These are phyloP conservation scores for Kwoniella newhampshirensis DNA, from an alignment of 768 basidiomycete species.

Conservation along the genomic window DNA sequence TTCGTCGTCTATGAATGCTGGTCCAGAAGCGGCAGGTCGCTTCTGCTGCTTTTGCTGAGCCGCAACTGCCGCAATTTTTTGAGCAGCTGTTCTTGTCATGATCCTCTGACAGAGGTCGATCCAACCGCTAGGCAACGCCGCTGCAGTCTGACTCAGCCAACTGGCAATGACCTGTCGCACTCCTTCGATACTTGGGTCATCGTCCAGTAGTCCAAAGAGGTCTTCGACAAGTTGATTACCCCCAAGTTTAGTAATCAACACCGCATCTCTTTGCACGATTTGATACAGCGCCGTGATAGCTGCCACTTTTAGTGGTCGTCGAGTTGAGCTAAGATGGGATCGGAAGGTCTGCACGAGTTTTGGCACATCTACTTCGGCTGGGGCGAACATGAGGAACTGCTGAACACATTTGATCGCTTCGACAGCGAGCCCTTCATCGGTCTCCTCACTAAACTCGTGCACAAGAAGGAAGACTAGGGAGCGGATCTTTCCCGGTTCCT, in stretches of 20 bases:
- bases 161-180: conserved; percentile 88
- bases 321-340: conserved; percentile 72
- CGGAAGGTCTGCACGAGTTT: conserved; percentile 76
- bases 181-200: conserved; percentile 88
- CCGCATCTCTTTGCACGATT: conserved; percentile 90
- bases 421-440: conserved; percentile 82
- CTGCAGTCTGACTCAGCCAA: conserved; percentile 93
- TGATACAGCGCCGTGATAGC: conserved; percentile 96
- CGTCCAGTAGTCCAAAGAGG: conserved; percentile 90
- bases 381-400: conserved; percentile 94
- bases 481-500: conserved; percentile 78
- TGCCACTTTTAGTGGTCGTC: conserved; percentile 83
- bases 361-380: conserved; percentile 77
- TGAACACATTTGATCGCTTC: conserved; percentile 96
- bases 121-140: conserved; percentile 93
- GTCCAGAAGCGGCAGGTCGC: conserved; percentile 10
- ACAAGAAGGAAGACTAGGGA: conserved; percentile 80
- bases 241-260: conserved; percentile 85
- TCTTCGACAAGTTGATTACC: conserved; percentile 93
- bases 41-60: conserved; percentile 10
- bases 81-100: conserved; percentile 88
- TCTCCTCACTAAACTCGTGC: conserved; percentile 76
- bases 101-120: conserved; percentile 96
- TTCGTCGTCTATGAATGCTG: conserved; percentile 77
- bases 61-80: conserved; percentile 60